Conservation (phyloP, 208 protist genomes). For the Crithidia sp. region DNA sequence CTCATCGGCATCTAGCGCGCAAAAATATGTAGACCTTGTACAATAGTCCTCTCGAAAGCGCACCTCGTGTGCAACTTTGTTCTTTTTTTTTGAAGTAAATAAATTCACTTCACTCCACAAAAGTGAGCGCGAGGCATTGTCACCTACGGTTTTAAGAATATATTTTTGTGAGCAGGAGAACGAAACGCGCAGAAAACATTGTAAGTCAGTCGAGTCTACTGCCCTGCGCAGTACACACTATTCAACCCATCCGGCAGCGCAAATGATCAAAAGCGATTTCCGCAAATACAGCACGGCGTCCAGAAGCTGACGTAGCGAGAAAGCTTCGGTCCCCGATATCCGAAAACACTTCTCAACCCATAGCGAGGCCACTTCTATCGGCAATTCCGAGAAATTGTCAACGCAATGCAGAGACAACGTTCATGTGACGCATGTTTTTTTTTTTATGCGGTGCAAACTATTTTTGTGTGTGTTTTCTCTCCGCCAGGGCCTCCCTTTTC, state of each 20-base stretch:
- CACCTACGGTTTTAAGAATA: no score
- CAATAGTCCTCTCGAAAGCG: background rate
- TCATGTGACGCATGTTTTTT: background rate
- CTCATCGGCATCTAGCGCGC: no score
- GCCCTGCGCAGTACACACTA: no score
- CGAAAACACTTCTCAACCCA: no score
- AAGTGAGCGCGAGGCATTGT: no score
- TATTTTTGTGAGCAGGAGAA: background rate
- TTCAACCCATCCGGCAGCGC: background rate
- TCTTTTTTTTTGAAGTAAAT: background rate
- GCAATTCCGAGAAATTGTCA: no score
- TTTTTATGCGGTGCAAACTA: background rate
- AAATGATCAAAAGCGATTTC: background rate
- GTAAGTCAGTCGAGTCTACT: background rate
- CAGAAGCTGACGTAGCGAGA: no score
- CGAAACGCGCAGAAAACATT: background rate
- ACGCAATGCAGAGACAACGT: no score
- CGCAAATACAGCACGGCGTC: background rate
- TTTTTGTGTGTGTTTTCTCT: no score
- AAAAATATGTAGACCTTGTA: background rate
- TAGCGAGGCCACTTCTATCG: no score
- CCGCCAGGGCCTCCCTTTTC: slow-evolving; percentile 17
- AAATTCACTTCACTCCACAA: background rate
- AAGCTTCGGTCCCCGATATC: no score
- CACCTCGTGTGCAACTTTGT: background rate